phyloP scores from a whole-genome alignment of 208 protist species.

The Trypanosoma vivax region DNA sequence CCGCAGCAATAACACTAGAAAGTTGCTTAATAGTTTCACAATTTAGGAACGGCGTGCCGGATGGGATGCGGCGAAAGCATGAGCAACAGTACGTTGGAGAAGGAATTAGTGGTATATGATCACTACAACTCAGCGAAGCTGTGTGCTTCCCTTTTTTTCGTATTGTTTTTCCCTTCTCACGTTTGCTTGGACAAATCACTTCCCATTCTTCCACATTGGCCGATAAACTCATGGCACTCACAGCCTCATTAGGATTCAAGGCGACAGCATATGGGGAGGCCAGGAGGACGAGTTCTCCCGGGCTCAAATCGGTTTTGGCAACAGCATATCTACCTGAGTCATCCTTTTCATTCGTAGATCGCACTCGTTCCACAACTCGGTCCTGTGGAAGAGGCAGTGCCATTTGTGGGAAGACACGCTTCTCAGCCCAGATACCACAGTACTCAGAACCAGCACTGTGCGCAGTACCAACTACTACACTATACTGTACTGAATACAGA shows the following conservation, averaged over 20 bases:
- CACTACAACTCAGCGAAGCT: slow-evolving; percentile 4
- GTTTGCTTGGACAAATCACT: neutral
- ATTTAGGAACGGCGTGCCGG: slow-evolving; percentile 39
- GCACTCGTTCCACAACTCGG: slow-evolving; percentile 20
- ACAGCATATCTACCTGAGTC: slow-evolving; percentile 47
- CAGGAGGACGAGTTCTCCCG: slow-evolving; percentile 56
- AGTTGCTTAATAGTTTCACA: slow-evolving; percentile 30
- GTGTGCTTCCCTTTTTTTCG: neutral
- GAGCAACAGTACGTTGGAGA: slow-evolving; percentile 31
- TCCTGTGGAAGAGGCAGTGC: slow-evolving; percentile 7
- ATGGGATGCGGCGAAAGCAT: slow-evolving; percentile 40
- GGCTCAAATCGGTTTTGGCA: slow-evolving; percentile 29
- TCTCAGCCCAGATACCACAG: neutral
- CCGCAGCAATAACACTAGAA: slow-evolving; percentile 31
- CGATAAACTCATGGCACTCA: slow-evolving; percentile 42
- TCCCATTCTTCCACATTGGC: slow-evolving; percentile 20
- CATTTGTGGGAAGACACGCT: neutral
- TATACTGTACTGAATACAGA: too few species aligned
- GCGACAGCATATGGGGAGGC: slow-evolving; percentile 41
- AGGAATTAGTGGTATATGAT: slow-evolving; percentile 2
- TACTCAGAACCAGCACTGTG: too few species aligned
- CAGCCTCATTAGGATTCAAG: slow-evolving; percentile 36
- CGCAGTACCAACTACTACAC: too few species aligned
- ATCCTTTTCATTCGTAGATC: slow-evolving; percentile 18
- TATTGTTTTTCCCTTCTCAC: neutral